Evolutionary conservation across 73 alveolate species (phyloP), one percentile per base, ranked within the genome.

Genomic region (Paramecium sexaurelia): DNA sequence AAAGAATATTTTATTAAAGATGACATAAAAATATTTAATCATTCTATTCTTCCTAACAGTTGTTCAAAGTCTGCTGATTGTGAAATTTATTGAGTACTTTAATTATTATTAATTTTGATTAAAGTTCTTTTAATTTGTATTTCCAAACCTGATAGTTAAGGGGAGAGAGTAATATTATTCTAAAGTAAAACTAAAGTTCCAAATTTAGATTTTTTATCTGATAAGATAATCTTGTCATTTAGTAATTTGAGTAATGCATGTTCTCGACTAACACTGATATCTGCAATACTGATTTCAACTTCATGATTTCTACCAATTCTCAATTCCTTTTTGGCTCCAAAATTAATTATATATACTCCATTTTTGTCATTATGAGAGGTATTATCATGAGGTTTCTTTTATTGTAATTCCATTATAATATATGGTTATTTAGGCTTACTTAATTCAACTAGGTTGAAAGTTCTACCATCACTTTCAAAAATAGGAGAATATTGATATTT

Each of bases 181-280:
- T 94, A 92, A 7, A 94, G 88, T 90, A 92, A 85, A n/a, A 93
- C 51, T 22, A 96, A 84, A 47, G 98, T 94, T n/a, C 98, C 98
- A 91, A 96, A 96, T 91, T 96, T 96, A 43, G 97, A 93, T 55
- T 95, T 92, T 71, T 94, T 96, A 93, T 96, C 98, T 55, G 51
- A 36, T 29, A 96, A 17, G 66, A 75, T 91, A 6, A 95, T 43
- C 51, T 93, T 86, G 43, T 90, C 92, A 26, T 92, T 84, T 19
- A 67, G 87, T 0, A 94, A 36, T 32, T 90, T 85, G 0, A 96
- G 26, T n/a, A 32, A 32, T 39, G 96, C 92, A 95, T 96, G 99
- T 29, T 85, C 73, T 69, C 99, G 69, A 68, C 97, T 93, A 9
- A 96, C 98, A 35, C 96, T 87, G 13, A 95, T 95, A 95, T 96